These are phyloP conservation scores for Penicillium riverlandense DNA, from an alignment of 495 filamentous ascomycete genomes.

Conservation along the genomic window DNA sequence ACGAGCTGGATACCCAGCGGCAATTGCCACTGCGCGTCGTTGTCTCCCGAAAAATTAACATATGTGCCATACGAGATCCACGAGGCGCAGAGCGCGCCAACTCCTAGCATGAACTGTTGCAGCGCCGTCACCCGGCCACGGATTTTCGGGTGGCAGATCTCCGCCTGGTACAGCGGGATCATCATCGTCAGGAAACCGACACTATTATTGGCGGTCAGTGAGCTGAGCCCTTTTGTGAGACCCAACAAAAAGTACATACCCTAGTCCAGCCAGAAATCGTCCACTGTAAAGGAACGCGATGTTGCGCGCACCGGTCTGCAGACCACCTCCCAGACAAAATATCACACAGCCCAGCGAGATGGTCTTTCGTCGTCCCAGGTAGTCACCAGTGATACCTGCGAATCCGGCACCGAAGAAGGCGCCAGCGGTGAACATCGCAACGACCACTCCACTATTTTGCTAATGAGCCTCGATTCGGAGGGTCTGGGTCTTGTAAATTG, in stretches of 20 bases:
- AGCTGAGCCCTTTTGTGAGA: neutral
- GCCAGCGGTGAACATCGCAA: slow-evolving; percentile 56
- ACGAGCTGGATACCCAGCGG: slow-evolving; percentile 35
- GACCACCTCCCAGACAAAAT: slow-evolving; percentile 38
- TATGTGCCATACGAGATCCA: slow-evolving; percentile 42
- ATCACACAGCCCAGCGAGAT: slow-evolving; percentile 36
- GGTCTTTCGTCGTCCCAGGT: slow-evolving; percentile 32
- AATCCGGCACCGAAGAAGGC: slow-evolving; percentile 36
- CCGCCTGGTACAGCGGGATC: slow-evolving; percentile 39
- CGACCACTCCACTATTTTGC: slow-evolving; percentile 49
- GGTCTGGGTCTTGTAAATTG: too few relatives aligned
- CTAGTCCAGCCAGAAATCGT: slow-evolving; percentile 37
- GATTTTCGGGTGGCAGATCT: slow-evolving; percentile 37
- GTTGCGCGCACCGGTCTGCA: slow-evolving; percentile 32
- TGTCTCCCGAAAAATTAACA: slow-evolving; percentile 39
- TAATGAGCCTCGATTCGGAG: too few relatives aligned
- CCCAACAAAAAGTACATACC: slow-evolving; percentile 42
- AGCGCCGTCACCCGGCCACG: slow-evolving; percentile 35
- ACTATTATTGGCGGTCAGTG: slow-evolving; percentile 5
- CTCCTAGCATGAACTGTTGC: slow-evolving; percentile 41
- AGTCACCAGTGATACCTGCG: slow-evolving; percentile 32
- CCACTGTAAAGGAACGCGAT: slow-evolving; percentile 33
- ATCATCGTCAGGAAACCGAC: slow-evolving; percentile 57
- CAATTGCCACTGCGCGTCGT: slow-evolving; percentile 35
- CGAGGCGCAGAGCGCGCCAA: slow-evolving; percentile 31